A percentile compares a stretch with the other conserved stretches of the same genome.
Conservation (phyloP, 1,284 basidiomycete genomes). For the Coniophora puteana region DNA sequence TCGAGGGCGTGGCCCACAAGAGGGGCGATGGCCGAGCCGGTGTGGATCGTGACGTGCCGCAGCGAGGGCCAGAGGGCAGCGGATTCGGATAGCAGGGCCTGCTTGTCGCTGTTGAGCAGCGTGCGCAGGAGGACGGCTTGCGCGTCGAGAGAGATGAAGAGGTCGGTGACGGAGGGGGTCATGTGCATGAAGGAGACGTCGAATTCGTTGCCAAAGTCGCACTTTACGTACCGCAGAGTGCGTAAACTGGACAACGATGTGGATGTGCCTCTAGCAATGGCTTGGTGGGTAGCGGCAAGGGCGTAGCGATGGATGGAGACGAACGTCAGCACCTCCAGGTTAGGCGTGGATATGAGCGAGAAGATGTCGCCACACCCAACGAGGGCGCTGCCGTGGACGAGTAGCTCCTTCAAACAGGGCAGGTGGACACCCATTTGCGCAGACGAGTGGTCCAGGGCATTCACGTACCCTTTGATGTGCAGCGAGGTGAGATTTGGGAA, state of each 20-base stretch:
- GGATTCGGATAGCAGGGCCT: slow-evolving; percentile 24
- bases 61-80: slow-evolving; percentile 25
- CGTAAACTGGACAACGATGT: slow-evolving; percentile 23
- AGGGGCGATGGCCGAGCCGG: slow-evolving; percentile 24
- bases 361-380: slow-evolving; percentile 25
- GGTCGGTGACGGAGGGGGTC: slow-evolving; percentile 23
- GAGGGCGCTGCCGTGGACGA: slow-evolving; percentile 26
- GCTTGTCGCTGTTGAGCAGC: slow-evolving; percentile 31
- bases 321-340: slow-evolving; percentile 25
- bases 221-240: slow-evolving; percentile 24
- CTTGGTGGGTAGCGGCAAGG: slow-evolving; percentile 25
- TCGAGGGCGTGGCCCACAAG: slow-evolving; percentile 14
- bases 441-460: slow-evolving; percentile 18
- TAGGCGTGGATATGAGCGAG: slow-evolving; percentile 27
- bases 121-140: slow-evolving; percentile 26
- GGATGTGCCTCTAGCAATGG: slow-evolving; percentile 22
- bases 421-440: slow-evolving; percentile 18
- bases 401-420: slow-evolving; percentile 25
- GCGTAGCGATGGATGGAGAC: slow-evolving; percentile 27
- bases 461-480: slow-evolving; percentile 26
- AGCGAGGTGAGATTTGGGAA: slow-evolving; percentile 20
- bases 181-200: slow-evolving; percentile 29
- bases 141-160: slow-evolving; percentile 27
- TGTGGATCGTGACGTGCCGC: slow-evolving; percentile 25
- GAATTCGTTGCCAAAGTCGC: slow-evolving; percentile 28